A percentile compares a stretch with the other conserved stretches of the same genome.
Conservation (phyloP, 129 eudicot genomes). For the Cynara cardunculus region DNA sequence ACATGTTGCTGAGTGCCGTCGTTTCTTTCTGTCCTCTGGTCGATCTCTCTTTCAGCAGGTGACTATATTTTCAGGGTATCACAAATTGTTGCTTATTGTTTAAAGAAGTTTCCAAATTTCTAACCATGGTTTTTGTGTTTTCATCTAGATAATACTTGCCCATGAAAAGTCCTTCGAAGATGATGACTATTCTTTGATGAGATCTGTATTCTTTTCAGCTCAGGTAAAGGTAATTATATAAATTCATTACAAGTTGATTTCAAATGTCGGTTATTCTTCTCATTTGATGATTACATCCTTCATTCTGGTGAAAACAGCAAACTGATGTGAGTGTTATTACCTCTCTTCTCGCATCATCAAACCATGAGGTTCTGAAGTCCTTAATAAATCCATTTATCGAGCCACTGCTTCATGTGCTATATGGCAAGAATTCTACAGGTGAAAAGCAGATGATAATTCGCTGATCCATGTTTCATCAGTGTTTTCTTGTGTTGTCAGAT, state of each 20-base stretch:
- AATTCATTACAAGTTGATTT: background rate
- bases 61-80: background rate
- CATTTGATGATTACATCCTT: background rate
- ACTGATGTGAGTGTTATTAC: constrained; percentile 31
- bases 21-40: constrained; percentile 52
- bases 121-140: background rate
- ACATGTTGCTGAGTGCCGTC: constrained; percentile 24
- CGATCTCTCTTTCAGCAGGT: constrained; percentile 73
- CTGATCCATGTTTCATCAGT: background rate
- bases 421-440: constrained; percentile 47
- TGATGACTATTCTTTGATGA: constrained; percentile 44
- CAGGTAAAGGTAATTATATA: constrained; percentile 32
- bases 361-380: constrained; percentile 50
- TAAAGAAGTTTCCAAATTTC: background rate
- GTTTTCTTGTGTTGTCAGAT: background rate
- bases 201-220: constrained; percentile 26
- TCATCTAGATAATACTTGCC: constrained; percentile 66
- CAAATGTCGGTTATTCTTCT: background rate
- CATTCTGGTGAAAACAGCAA: constrained; percentile 33
- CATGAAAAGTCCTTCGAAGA: constrained; percentile 74
- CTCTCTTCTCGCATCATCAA: constrained; percentile 62
- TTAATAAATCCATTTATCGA: constrained; percentile 40
- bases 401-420: constrained; percentile 67
- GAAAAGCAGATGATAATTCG: background rate
- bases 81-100: background rate